Conservation (phyloP, 2,329 filamentous ascomycete species). For the Fusarium dlaminii region DNA sequence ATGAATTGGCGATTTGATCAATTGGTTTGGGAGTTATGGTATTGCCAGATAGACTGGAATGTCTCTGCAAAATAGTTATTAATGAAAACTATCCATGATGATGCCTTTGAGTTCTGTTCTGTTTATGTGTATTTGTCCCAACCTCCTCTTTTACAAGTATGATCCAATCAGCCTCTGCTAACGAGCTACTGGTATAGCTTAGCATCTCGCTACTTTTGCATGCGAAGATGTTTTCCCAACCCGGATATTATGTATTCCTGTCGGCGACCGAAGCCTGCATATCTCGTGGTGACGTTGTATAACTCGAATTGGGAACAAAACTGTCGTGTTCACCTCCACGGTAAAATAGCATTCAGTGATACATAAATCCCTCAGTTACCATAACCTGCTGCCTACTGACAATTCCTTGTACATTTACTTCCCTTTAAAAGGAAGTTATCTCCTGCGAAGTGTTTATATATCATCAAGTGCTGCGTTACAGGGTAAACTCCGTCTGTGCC, state of each 20-base stretch:
- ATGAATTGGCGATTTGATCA: neutral
- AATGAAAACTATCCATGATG: conserved; percentile 12
- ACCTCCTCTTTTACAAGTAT: neutral
- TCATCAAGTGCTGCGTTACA: neutral
- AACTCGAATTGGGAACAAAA: neutral
- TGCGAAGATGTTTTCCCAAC: neutral
- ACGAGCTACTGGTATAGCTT: no score
- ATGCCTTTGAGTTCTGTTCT: neutral
- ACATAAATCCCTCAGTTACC: neutral
- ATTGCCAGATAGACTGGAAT: conserved; percentile 8
- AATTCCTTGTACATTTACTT: neutral
- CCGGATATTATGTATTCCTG: neutral
- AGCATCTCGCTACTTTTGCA: neutral
- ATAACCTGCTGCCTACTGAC: neutral
- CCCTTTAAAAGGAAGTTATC: neutral
- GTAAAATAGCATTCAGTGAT: neutral
- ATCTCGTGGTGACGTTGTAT: neutral
- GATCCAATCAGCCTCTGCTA: neutral
- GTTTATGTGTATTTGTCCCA: neutral
- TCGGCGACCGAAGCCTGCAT: neutral
- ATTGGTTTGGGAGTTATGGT: conserved; percentile 14
- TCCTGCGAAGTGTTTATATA: neutral
- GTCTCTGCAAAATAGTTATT: conserved; percentile 17
- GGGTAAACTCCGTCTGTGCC: conserved; percentile 15
- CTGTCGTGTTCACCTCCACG: neutral